Evolutionary conservation across 2,329 filamentous ascomycete species (phyloP), one percentile per base, ranked within the genome.

Genomic region (Botrytis hyacinthi): DNA sequence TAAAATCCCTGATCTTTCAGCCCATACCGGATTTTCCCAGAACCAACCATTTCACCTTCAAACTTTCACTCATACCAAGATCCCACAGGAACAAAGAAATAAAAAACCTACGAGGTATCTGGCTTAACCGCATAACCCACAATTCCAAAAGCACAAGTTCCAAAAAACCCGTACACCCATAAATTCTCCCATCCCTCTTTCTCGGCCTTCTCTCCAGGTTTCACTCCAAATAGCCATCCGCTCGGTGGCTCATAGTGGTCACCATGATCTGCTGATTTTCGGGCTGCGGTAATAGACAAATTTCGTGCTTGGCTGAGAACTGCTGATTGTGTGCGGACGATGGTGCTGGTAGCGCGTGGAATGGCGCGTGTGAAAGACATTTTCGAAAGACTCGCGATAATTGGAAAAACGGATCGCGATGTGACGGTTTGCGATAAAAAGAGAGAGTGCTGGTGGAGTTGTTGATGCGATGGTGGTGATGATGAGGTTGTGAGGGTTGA

Each of bases 41-140:
- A 37, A 32, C 14, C 57, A 37, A 29, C 32, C 16, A 40, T 14
- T 51, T 42, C n/a, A 42, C 29, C 14, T 44, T 70, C 72, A 40
- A 51, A 37, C 60, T 42, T 60, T n/a, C 44, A 54, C 63, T 67
- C 48, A 40, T 42, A n/a, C 59, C 61, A 29, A 48, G 42, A 29
- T 54, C 12, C 61, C 35, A 6, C n/a, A 18, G 4, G 40, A 74
- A 75, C n/a, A 62, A 71, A 76, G 57, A 26, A 67, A 70, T 75
- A 73, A 69, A 60, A 71, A 75, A 94, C 95, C 86, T 88, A 99
- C 96, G 94, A 97, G 76, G 95, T 98, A 87, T 99, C 96, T 71
- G 96, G 96, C 90, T 98, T 98, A 83, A 96, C 98, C 76, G 93
- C 94, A 85, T 97, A 94, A 77, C 92, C 93, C 77, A 98, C 86